phyloP scores from a whole-genome alignment of 2,329 filamentous ascomycete genomes.

The Monascus ruber region DNA sequence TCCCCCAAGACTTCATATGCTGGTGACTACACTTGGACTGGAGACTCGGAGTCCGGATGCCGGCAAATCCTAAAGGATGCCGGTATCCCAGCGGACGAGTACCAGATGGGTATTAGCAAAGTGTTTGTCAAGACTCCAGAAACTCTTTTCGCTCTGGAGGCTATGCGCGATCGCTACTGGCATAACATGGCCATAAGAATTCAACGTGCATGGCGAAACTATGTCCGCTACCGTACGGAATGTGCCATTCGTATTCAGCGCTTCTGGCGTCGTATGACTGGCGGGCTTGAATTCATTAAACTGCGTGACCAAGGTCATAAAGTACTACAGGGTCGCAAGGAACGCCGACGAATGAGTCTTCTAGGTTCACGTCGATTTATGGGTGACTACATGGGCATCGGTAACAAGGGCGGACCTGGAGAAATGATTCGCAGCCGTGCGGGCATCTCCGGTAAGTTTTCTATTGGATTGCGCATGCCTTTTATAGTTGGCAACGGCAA shows the following conservation, averaged over 20 bases:
- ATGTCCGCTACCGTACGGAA: constrained; percentile 82
- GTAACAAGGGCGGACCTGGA: constrained; percentile 66
- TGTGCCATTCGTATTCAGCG: constrained; percentile 88
- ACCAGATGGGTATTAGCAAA: constrained; percentile 93
- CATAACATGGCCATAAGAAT: constrained; percentile 99
- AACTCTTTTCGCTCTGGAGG: constrained; percentile 89
- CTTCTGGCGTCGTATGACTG: constrained; percentile 89
- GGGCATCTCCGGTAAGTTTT: constrained; percentile 51
- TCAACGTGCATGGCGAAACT: constrained; percentile 93
- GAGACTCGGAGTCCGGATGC: constrained; percentile 74
- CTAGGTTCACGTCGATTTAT: constrained; percentile 85
- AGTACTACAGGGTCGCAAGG: constrained; percentile 73
- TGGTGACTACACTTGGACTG: constrained; percentile 92
- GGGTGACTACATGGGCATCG: constrained; percentile 87
- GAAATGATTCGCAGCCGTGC: constrained; percentile 67
- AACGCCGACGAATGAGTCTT: constrained; percentile 81
- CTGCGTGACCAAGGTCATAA: constrained; percentile 79
- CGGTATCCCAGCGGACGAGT: constrained; percentile 88
- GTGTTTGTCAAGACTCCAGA: constrained; percentile 98
- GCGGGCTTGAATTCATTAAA: constrained; percentile 78
- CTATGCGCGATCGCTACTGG: constrained; percentile 97
- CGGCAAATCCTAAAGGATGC: constrained; percentile 93
- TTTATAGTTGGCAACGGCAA: background rate
- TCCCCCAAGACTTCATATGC: constrained; percentile 93
- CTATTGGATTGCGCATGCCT: background rate